These are phyloP conservation scores for Syncephalastrum contaminatum DNA, from an alignment of 371 early-diverging fungal genomes.

Conservation along the genomic window DNA sequence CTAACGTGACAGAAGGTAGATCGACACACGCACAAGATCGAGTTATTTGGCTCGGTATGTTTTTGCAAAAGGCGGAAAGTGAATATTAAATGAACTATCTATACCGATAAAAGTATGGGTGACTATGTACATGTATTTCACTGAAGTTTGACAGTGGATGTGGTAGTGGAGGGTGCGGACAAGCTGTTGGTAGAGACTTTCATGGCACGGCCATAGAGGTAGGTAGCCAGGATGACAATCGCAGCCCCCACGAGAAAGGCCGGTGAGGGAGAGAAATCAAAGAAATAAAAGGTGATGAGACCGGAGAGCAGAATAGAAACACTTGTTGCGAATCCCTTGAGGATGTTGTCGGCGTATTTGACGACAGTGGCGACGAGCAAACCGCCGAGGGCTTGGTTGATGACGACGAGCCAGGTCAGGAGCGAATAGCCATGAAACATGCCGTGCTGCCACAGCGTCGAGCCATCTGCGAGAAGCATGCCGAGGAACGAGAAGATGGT, in stretches of 20 bases:
- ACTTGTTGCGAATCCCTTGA: slow-evolving; percentile 87
- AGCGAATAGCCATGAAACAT: slow-evolving; percentile 75
- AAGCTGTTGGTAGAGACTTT: too few relatives aligned
- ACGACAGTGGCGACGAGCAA: slow-evolving; percentile 84
- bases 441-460: slow-evolving; percentile 58
- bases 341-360: slow-evolving; percentile 88
- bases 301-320: slow-evolving; percentile 85
- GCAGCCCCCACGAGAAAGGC: slow-evolving; percentile 70
- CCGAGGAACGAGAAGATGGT: slow-evolving; percentile 63
- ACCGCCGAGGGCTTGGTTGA: slow-evolving; percentile 83
- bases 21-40: too few relatives aligned
- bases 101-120: too few relatives aligned
- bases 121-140: too few relatives aligned
- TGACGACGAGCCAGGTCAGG: slow-evolving; percentile 74
- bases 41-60: too few relatives aligned
- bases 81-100: too few relatives aligned
- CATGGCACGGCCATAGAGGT: slow-evolving; percentile 48
- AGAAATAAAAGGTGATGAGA: slow-evolving; percentile 70
- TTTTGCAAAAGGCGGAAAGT: too few relatives aligned
- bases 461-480: slow-evolving; percentile 65
- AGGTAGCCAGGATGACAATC: slow-evolving; percentile 63
- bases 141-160: too few relatives aligned
- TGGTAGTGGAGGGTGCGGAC: too few relatives aligned
- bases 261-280: slow-evolving; percentile 69
- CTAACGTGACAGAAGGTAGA: too few relatives aligned